phyloP scores from a whole-genome alignment of 2,329 filamentous ascomycete genomes.

The Aspergillus thermomutatus region DNA sequence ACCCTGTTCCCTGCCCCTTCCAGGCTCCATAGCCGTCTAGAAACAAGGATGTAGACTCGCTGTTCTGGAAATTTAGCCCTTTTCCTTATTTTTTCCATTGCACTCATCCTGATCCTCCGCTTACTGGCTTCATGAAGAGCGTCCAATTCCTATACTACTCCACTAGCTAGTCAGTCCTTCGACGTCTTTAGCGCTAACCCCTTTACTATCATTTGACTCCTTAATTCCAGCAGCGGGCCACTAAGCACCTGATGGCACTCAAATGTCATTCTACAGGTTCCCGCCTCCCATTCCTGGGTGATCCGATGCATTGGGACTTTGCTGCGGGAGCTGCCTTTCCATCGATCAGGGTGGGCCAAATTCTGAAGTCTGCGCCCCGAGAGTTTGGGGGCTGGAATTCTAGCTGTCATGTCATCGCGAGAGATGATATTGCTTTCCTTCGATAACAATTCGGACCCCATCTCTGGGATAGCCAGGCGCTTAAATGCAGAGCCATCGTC shows the following conservation, averaged over 20 bases:
- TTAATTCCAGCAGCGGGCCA: conserved; percentile 8
- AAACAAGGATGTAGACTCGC: conserved; percentile 1
- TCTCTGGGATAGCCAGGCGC: conserved; percentile 29
- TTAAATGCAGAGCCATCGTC: conserved; percentile 36
- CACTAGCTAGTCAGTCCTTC: conserved; percentile 9
- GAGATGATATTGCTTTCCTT: conserved; percentile 5
- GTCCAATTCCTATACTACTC: neutral
- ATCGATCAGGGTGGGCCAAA: conserved; percentile 19
- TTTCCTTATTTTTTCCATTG: neutral
- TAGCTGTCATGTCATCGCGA: conserved; percentile 16
- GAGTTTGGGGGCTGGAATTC: conserved; percentile 31
- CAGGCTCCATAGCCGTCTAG: conserved; percentile 1
- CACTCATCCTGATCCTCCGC: neutral
- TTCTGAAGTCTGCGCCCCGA: conserved; percentile 29
- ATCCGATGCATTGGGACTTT: conserved; percentile 22
- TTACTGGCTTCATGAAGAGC: neutral
- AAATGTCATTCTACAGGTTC: conserved; percentile 14
- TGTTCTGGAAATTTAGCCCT: conserved; percentile 6
- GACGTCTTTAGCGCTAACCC: conserved; percentile 20
- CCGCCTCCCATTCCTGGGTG: conserved; percentile 13
- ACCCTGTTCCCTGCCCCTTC: no score
- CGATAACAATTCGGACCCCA: conserved; percentile 20
- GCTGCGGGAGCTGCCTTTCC: conserved; percentile 16
- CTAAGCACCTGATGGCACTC: conserved; percentile 12
- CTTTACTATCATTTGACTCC: conserved; percentile 15